These are phyloP conservation scores for Barnettozyma californica DNA, from an alignment of 805 yeast species.

Conservation along the genomic window DNA sequence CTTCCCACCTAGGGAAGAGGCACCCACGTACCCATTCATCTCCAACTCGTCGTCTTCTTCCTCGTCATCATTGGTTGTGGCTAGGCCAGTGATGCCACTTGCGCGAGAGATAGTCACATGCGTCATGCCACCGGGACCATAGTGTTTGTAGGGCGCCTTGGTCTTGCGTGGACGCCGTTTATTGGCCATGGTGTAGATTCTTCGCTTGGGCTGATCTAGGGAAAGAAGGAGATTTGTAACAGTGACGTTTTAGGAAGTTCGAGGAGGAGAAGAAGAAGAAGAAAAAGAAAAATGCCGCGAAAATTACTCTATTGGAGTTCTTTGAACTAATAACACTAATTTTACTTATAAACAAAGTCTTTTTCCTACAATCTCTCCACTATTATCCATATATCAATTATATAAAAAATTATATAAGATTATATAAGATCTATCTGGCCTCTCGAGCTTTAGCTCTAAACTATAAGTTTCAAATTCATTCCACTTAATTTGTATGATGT, in stretches of 20 bases:
- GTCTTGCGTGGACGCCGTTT: conserved; percentile 81
- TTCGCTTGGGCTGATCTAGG: neutral
- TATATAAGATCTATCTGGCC: too few species aligned
- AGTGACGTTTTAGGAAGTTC: neutral
- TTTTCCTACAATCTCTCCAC: too few species aligned
- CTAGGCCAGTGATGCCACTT: conserved; percentile 20
- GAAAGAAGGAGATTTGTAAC: neutral
- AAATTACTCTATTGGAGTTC: neutral
- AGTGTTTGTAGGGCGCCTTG: conserved; percentile 73
- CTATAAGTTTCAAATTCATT: too few species aligned
- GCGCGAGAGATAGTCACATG: conserved; percentile 29
- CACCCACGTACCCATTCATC: conserved; percentile 15
- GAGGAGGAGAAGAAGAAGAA: neutral
- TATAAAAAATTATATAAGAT: too few species aligned
- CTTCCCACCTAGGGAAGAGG: conserved; percentile 3
- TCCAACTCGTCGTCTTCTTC: conserved; percentile 26
- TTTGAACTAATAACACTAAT: too few species aligned
- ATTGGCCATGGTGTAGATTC: conserved; percentile 51
- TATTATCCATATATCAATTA: too few species aligned
- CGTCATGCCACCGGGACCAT: conserved; percentile 42
- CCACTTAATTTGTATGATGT: too few species aligned
- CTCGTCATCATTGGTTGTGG: conserved; percentile 23
- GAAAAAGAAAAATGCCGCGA: neutral
- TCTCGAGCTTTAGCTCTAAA: too few species aligned
- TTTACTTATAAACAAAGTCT: too few species aligned